These are phyloP conservation scores for Galerina sulciceps DNA, from an alignment of 768 basidiomycete genomes.

Conservation along the genomic window DNA sequence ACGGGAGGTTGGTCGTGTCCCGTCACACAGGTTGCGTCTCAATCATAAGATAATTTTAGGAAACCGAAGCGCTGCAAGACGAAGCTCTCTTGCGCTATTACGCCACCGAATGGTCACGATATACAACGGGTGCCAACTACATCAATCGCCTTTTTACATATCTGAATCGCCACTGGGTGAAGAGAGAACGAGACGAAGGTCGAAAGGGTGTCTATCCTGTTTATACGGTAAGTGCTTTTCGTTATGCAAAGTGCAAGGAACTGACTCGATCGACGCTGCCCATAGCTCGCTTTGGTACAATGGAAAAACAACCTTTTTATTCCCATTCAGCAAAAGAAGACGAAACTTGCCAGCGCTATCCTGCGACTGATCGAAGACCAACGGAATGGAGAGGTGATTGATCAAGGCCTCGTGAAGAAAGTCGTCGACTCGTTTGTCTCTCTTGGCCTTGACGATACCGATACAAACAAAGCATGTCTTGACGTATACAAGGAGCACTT, in stretches of 20 bases:
- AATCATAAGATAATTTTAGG: slow-evolving; percentile 45
- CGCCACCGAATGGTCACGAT: slow-evolving; percentile 91
- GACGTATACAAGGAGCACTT: slow-evolving; percentile 94
- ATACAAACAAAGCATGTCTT: slow-evolving; percentile 90
- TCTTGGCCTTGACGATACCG: slow-evolving; percentile 89
- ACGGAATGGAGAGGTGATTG: slow-evolving; percentile 92
- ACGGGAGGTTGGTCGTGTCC: slow-evolving; percentile 41
- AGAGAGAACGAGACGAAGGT: slow-evolving; percentile 96
- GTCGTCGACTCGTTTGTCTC: slow-evolving; percentile 96
- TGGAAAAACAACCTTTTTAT: slow-evolving; percentile 94
- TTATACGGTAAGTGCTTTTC: slow-evolving; percentile 74
- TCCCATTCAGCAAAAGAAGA: slow-evolving; percentile 80
- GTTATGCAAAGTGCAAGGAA: not conserved
- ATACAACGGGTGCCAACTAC: slow-evolving; percentile 96
- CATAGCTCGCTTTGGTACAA: slow-evolving; percentile 89
- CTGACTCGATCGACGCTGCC: slow-evolving; percentile 5
- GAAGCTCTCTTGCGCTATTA: slow-evolving; percentile 91
- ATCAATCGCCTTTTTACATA: slow-evolving; percentile 98
- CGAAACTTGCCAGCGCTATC: slow-evolving; percentile 86
- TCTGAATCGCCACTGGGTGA: slow-evolving; percentile 99
- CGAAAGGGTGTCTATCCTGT: slow-evolving; percentile 93
- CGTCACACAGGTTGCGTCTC: not conserved
- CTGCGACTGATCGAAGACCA: slow-evolving; percentile 91
- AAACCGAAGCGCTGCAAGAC: slow-evolving; percentile 80
- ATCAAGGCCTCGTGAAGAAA: slow-evolving; percentile 91